Evolutionary conservation across 2,329 filamentous ascomycete genomes (phyloP).

Genomic region (Botrytis tulipae): DNA sequence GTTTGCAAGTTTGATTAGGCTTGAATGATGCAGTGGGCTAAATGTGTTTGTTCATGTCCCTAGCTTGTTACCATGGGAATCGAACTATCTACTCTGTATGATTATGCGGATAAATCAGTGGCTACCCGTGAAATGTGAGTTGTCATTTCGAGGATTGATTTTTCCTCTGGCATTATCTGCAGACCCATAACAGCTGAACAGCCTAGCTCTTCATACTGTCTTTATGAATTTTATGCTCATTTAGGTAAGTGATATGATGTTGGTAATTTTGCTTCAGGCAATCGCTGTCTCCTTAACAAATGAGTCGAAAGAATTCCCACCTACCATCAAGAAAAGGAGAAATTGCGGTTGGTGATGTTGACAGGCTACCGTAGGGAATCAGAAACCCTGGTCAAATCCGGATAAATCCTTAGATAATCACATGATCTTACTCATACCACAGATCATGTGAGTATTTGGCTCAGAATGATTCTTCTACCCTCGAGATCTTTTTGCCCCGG

Average conservation of each 20-base stretch:
- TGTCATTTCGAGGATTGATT: not conserved
- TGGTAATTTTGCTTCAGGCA: not conserved
- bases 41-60: not conserved
- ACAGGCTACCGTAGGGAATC: not conserved
- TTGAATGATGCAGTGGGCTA: not conserved
- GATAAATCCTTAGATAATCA: not conserved
- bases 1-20: not conserved
- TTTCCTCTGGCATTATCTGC: not conserved
- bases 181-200: constrained; percentile 1
- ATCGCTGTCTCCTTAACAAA: not conserved
- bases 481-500: not conserved
- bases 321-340: not conserved
- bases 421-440: not conserved
- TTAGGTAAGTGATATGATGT: not conserved
- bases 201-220: not conserved
- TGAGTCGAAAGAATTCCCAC: not conserved
- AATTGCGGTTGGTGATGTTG: not conserved
- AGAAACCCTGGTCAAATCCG: not conserved
- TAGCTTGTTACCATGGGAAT: not conserved
- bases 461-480: not conserved
- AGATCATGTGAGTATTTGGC: not conserved
- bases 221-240: not conserved
- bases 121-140: constrained; percentile 4
- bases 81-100: not conserved
- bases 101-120: not conserved